Evolutionary conservation across 805 yeast genomes (phyloP), one percentile per base, ranked within the genome.

Genomic region (Saccharomycopsis malanga): DNA sequence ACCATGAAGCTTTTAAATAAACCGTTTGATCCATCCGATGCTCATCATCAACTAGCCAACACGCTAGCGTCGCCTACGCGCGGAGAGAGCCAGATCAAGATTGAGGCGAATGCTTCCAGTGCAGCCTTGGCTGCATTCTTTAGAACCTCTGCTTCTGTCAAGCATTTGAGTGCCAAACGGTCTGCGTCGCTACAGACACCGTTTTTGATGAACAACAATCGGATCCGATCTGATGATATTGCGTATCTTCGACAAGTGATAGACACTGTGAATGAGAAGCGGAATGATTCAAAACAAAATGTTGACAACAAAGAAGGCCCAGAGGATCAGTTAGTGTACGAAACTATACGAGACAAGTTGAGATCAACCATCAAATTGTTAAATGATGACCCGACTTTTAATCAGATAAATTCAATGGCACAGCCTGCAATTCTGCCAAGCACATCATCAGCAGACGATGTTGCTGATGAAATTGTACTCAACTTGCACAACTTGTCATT

Each of bases 401-500:
- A 34, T 32, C 30, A 38, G 23, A 23, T 38, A 9, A 42, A 30
- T 25, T 20, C 24, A 24, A 32, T 47, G 6, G 27, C 6, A 17
- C 36, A 9, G 12, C 34, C 44, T 17, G 23, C 44, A 6, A 29
- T 34, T 10, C 15, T 18, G 5, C 36, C 36, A n/a, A 27, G 10
- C 7, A 12, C 30, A 7, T 27, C 30, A 9, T 7, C 21, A 22
- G 5, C 10, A 10, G 39, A 6, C n/a, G 45, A 23, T 4, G 20
- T n/a, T 42, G 4, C 62, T 56, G 18, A 60, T 21, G 69, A 72
- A 53, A 61, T 75, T 18, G 79, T 81, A 0, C 66, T 75, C 22
- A 72, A 74, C n/a, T 61, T 81, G 27, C 83, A 79, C 50, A 75
- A 77, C 51, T 60, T 81, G 27, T 74, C 84, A 1, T 61, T 79